Conservation (phyloP, 306 rosid species). For the Bauhinia variegata region DNA sequence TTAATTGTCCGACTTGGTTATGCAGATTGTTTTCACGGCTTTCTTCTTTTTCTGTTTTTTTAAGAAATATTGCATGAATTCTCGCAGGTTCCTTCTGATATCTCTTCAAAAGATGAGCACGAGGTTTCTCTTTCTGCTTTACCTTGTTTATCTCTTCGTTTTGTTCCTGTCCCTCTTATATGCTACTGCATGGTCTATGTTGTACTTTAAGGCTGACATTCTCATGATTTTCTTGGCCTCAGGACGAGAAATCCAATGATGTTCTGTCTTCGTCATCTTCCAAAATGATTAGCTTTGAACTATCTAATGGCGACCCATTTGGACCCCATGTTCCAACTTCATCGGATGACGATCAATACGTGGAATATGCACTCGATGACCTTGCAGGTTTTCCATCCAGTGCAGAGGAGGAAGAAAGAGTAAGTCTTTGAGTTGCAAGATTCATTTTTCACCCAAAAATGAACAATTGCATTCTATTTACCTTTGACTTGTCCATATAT, state of each 20-base stretch:
- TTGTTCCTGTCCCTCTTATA: conserved; percentile 3
- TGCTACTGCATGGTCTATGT: not conserved
- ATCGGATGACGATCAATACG: conserved; percentile 75
- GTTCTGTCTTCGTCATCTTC: conserved; percentile 67
- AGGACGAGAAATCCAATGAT: conserved; percentile 57
- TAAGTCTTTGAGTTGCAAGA: conserved; percentile 43
- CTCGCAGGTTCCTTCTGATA: conserved; percentile 80
- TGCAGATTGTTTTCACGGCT: conserved; percentile 18
- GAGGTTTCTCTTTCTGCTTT: conserved; percentile 52
- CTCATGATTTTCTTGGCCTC: conserved; percentile 39
- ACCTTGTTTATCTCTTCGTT: conserved; percentile 14
- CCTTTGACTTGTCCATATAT: conserved; percentile 21
- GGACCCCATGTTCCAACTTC: conserved; percentile 67
- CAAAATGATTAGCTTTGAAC: conserved; percentile 91
- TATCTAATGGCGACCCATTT: conserved; percentile 63
- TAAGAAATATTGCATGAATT: conserved; percentile 32
- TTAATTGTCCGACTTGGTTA: conserved; percentile 14
- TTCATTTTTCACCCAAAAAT: not conserved
- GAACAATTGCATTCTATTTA: not conserved
- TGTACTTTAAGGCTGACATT: no score
- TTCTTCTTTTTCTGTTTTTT: conserved; percentile 12
- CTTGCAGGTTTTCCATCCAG: conserved; percentile 70
- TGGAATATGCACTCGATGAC: conserved; percentile 83
- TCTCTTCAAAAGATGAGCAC: conserved; percentile 55
- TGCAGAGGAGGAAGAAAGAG: conserved; percentile 77